Evolutionary conservation across 306 rosid species (phyloP).

Genomic region (Styphnolobium japonicum): DNA sequence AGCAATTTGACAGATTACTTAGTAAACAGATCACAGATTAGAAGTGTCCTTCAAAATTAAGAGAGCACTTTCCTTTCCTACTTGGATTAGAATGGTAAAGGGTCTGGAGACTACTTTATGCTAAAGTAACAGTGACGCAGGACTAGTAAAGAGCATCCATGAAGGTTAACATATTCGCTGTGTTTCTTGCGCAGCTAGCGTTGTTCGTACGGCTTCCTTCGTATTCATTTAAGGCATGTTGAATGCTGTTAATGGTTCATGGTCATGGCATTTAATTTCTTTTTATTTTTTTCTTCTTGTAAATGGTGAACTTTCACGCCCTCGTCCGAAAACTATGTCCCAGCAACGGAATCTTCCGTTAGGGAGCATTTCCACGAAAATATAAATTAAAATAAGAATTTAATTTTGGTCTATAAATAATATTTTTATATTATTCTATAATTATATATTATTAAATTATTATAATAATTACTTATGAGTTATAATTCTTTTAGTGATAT

Average conservation of each 20-base stretch:
- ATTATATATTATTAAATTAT: too few relatives aligned
- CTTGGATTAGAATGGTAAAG: slow-evolving; percentile 15
- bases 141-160: slow-evolving; percentile 14
- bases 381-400: too few relatives aligned
- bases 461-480: too few relatives aligned
- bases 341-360: slow-evolving; percentile 35
- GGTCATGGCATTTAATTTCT: background rate
- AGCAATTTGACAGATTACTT: background rate
- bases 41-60: slow-evolving; percentile 1
- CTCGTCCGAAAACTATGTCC: slow-evolving; percentile 33
- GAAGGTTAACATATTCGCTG: background rate
- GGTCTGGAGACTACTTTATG: slow-evolving; percentile 19
- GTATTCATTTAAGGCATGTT: slow-evolving; percentile 8
- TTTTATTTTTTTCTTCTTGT: background rate
- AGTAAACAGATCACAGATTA: background rate
- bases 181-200: background rate
- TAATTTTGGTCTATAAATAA: too few relatives aligned
- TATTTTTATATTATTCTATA: too few relatives aligned
- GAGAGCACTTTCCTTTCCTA: background rate
- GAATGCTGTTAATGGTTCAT: slow-evolving; percentile 33
- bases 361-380: slow-evolving; percentile 1
- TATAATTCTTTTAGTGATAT: too few relatives aligned
- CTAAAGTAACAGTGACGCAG: slow-evolving; percentile 35
- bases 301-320: slow-evolving; percentile 37
- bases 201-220: slow-evolving; percentile 30